Evolutionary conservation across 2,329 filamentous ascomycete genomes (phyloP).

Genomic region (Talaromyces pinophilus): DNA sequence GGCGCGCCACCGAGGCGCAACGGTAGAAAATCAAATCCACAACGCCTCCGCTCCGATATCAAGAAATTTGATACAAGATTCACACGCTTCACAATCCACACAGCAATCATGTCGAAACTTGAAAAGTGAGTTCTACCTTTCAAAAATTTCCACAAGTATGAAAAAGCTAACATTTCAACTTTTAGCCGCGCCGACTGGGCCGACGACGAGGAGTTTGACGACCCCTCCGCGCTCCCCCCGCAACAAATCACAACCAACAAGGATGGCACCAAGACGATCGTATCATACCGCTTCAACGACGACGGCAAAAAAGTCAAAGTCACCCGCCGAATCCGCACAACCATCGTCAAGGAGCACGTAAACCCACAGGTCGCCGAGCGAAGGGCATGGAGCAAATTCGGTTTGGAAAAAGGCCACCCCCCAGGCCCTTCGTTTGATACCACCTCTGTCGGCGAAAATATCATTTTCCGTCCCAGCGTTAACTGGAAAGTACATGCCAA

Average conservation of each 20-base stretch:
- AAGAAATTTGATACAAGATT: conserved; percentile 41
- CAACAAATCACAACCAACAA: conserved; percentile 93
- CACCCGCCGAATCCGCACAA: conserved; percentile 91
- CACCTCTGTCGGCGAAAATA: conserved; percentile 94
- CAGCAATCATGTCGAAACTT: conserved; percentile 49
- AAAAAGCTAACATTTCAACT: conserved; percentile 20
- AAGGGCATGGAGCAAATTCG: conserved; percentile 91
- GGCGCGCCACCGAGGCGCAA: conserved; percentile 36
- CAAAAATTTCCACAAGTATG: neutral
- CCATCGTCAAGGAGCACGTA: conserved; percentile 85
- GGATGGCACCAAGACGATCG: conserved; percentile 95
- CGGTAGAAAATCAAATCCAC: conserved; percentile 44
- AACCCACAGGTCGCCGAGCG: conserved; percentile 97
- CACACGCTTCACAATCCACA: conserved; percentile 30
- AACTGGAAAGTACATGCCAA: conserved; percentile 94
- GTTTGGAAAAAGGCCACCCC: conserved; percentile 80
- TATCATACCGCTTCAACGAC: conserved; percentile 88
- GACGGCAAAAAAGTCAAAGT: conserved; percentile 95
- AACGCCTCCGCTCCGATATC: conserved; percentile 45
- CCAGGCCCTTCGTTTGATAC: conserved; percentile 83
- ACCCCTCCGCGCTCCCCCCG: conserved; percentile 80
- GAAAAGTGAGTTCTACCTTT: conserved; percentile 44
- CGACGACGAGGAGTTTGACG: conserved; percentile 83
- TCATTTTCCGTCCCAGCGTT: conserved; percentile 87
- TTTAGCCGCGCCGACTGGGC: conserved; percentile 78